A percentile compares a stretch with the other conserved stretches of the same genome.
phyloP scores from a whole-genome alignment of 805 yeast genomes.

The Ogataea saltuana region DNA sequence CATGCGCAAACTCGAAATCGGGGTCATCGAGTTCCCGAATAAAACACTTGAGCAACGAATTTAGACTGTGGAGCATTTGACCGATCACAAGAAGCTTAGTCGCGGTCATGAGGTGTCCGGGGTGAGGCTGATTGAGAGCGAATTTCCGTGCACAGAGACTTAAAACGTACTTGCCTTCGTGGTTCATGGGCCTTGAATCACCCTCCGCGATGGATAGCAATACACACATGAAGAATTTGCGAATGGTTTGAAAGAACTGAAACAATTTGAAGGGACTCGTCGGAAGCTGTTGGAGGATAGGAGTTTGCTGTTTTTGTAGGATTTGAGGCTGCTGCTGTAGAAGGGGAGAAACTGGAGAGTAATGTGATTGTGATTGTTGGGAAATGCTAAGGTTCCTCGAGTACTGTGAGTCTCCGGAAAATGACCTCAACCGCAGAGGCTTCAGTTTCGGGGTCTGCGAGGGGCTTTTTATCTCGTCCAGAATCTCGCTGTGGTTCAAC shows the following conservation, averaged over 20 bases:
- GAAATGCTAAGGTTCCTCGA: constrained; percentile 7
- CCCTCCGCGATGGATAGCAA: constrained; percentile 26
- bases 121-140: constrained; percentile 9
- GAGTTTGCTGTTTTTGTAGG: neutral
- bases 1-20: constrained; percentile 1
- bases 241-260: constrained; percentile 20
- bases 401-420: constrained; percentile 19
- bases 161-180: constrained; percentile 13
- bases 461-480: constrained; percentile 11
- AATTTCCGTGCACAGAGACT: constrained; percentile 21
- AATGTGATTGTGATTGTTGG: neutral
- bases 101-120: constrained; percentile 5
- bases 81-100: constrained; percentile 19
- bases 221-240: constrained; percentile 28
- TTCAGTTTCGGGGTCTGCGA: constrained; percentile 13
- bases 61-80: constrained; percentile 18
- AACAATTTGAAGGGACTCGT: constrained; percentile 19
- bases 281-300: constrained; percentile 16
- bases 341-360: neutral
- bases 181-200: constrained; percentile 1
- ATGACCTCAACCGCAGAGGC: constrained; percentile 25
- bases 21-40: constrained; percentile 19
- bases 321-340: neutral
- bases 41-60: constrained; percentile 13
- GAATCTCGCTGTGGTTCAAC: constrained; percentile 21